A percentile compares a stretch with the other conserved stretches of the same genome.
These are phyloP conservation scores for Elaeis oleifera DNA, from an alignment of 202 grass and related monocot genomes.

Conservation along the genomic window DNA sequence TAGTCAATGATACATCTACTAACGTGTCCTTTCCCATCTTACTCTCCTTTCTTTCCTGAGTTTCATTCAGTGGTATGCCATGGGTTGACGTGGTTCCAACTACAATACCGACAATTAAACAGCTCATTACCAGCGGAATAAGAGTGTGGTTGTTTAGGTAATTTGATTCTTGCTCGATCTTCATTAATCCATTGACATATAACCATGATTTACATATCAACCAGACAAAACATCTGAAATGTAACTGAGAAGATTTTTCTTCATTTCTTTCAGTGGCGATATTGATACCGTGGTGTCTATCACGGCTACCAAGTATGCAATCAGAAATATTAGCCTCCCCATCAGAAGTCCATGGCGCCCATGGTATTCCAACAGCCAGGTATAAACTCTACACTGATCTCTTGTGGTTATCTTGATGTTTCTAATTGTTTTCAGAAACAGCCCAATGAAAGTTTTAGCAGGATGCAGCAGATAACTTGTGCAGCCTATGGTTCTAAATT, in stretches of 20 bases:
- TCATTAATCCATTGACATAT: too few species aligned
- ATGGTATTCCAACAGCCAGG: constrained; percentile 39
- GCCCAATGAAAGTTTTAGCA: too few species aligned
- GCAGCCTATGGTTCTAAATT: too few species aligned
- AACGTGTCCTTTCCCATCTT: too few species aligned
- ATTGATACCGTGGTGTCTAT: constrained; percentile 49
- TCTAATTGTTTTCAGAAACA: too few species aligned
- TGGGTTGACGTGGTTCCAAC: constrained; percentile 45
- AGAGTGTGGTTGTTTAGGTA: constrained; percentile 68
- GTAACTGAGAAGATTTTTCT: background rate
- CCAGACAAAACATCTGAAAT: too few species aligned
- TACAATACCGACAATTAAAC: constrained; percentile 45
- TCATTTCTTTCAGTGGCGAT: constrained; percentile 40
- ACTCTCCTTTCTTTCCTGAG: too few species aligned
- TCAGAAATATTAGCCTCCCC: constrained; percentile 42
- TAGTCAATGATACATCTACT: too few species aligned
- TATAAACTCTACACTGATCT: background rate
- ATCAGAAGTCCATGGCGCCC: constrained; percentile 36
- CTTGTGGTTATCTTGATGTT: too few species aligned
- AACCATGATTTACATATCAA: too few species aligned
- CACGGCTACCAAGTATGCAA: constrained; percentile 38
- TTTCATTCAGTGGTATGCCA: too few species aligned
- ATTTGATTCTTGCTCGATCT: background rate
- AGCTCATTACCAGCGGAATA: constrained; percentile 47
- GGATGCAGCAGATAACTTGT: too few species aligned